Evolutionary conservation across 2,329 filamentous ascomycete species (phyloP).

Genomic region (Trichothecium roseum): DNA sequence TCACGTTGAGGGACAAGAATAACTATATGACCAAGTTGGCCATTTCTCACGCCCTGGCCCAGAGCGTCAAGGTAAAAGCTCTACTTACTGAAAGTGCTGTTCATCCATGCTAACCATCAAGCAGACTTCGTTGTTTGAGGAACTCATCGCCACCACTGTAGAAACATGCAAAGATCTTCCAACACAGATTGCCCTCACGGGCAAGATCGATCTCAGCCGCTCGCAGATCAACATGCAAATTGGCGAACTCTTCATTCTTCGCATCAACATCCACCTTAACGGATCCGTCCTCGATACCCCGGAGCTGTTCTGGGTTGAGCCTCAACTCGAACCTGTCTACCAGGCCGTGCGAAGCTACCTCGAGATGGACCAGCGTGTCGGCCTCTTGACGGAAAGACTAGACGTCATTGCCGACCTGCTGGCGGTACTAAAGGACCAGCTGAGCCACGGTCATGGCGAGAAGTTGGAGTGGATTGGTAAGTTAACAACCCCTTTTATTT

Average conservation of each 20-base stretch:
- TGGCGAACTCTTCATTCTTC: slow-evolving; percentile 91
- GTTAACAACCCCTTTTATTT: slow-evolving; percentile 20
- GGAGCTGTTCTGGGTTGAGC: slow-evolving; percentile 97
- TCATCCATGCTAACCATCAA: not conserved
- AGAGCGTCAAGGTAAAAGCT: slow-evolving; percentile 72
- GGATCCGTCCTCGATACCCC: slow-evolving; percentile 93
- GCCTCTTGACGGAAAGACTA: slow-evolving; percentile 76
- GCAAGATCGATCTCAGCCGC: slow-evolving; percentile 79
- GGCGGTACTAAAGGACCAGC: slow-evolving; percentile 82
- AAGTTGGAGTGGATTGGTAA: slow-evolving; percentile 82
- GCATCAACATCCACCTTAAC: slow-evolving; percentile 97
- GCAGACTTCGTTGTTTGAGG: slow-evolving; percentile 88
- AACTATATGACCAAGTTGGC: slow-evolving; percentile 98
- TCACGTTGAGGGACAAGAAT: slow-evolving; percentile 82
- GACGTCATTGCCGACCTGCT: slow-evolving; percentile 86
- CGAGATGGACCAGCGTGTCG: slow-evolving; percentile 95
- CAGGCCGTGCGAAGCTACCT: slow-evolving; percentile 90
- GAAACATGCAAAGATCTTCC: slow-evolving; percentile 89
- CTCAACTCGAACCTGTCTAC: slow-evolving; percentile 92
- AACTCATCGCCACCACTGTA: slow-evolving; percentile 87
- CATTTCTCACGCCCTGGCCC: slow-evolving; percentile 88
- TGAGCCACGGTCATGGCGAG: slow-evolving; percentile 85
- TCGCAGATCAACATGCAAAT: slow-evolving; percentile 99
- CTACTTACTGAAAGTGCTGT: not conserved
- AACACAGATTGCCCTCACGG: slow-evolving; percentile 82